Base-by-base conservation (phyloP, 192 early-diverging fungal species). In the Gonapodya prolifera region DNA sequence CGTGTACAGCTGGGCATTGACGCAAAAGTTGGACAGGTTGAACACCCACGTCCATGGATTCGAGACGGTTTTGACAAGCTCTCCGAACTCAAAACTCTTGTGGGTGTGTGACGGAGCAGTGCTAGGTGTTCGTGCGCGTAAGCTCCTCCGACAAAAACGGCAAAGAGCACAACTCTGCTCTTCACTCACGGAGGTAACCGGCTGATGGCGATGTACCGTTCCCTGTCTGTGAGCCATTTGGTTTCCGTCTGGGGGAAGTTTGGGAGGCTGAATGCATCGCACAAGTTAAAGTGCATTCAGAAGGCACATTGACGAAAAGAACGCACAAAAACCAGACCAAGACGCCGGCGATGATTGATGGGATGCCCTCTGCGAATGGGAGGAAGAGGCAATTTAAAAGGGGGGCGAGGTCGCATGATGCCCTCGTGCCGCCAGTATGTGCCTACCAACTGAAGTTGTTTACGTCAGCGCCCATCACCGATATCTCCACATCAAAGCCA, bases 341-440 rank as follows among this genome's bases (percentile, higher is more conserved):
- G 45, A 61, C 23, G 8, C 45, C 45, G 23, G 23, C 45, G 23
- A 61, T 23, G 45, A 61, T 23, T 23, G 45, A 61, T 16, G 45
- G 45, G 45, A 61, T 8, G 45, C 45, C 45, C 45, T 61, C 82
- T 35, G 76, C 70, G 28, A 83, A 34, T 35, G 32, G 23, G 45
- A 61, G 23, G 45, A 61, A 61, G 45, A 8, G 45, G 8, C 23
- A 61, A 16, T n/a, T n/a, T n/a, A n/a, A n/a, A n/a, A n/a, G n/a
- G n/a, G n/a, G n/a, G n/a, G n/a, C n/a, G n/a, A n/a, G n/a, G n/a
- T n/a, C n/a, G n/a, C n/a, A n/a, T n/a, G n/a, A n/a, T n/a, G n/a
- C n/a, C n/a, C n/a, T n/a, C n/a, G n/a, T n/a, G n/a, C n/a, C n/a
- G n/a, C n/a, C n/a, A n/a, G n/a, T n/a, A n/a, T n/a, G 23, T 61